These are phyloP conservation scores for Penicillium desertorum DNA, from an alignment of 495 filamentous ascomycete genomes.

Conservation along the genomic window DNA sequence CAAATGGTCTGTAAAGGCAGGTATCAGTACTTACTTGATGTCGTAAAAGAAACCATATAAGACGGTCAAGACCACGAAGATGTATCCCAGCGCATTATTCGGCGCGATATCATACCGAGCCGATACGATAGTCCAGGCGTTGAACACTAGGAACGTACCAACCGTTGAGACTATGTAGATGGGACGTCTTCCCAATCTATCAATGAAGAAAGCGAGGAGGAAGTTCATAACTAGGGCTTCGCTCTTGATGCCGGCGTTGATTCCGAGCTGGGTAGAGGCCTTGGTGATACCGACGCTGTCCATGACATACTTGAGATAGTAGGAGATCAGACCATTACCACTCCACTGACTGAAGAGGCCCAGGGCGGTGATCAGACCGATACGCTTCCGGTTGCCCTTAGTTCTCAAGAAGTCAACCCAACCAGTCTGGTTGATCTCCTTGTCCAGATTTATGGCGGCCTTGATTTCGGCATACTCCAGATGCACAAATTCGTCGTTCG, in stretches of 20 bases:
- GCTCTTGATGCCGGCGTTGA: conserved; percentile 29
- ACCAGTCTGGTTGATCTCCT: too few relatives aligned
- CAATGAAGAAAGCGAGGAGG: conserved; percentile 56
- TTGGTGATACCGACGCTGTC: conserved; percentile 54
- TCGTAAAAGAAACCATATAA: conserved; percentile 58
- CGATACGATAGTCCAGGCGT: conserved; percentile 57
- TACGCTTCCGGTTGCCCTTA: conserved; percentile 1
- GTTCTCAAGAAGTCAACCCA: conserved; percentile 2
- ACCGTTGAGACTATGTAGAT: conserved; percentile 56
- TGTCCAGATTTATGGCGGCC: too few relatives aligned
- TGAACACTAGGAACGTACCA: conserved; percentile 59
- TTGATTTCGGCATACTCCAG: too few relatives aligned
- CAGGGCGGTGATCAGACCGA: neutral
- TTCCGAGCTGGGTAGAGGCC: conserved; percentile 45
- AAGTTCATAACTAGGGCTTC: conserved; percentile 34
- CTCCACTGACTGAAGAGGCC: conserved; percentile 6
- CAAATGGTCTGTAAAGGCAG: neutral
- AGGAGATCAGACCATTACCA: conserved; percentile 1
- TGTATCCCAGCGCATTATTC: conserved; percentile 46
- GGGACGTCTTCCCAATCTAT: conserved; percentile 58
- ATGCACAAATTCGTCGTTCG: too few relatives aligned
- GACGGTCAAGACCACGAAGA: conserved; percentile 59
- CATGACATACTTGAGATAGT: conserved; percentile 54
- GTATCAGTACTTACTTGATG: conserved; percentile 28
- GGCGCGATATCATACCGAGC: conserved; percentile 51